Conservation (phyloP, 129 eudicot genomes). For the Solidago caesia region DNA sequence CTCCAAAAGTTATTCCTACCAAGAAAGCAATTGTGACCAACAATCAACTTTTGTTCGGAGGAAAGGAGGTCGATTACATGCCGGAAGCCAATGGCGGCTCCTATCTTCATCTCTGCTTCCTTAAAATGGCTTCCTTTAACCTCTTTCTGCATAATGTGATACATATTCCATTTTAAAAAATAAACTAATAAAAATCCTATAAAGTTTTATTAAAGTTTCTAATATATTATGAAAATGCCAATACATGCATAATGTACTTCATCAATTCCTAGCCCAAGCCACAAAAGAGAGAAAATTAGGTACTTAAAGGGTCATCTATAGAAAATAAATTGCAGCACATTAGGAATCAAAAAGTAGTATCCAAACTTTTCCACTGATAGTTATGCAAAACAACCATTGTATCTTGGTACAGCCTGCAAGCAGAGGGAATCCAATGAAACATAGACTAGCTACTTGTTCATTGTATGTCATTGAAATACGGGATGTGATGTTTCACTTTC, state of each 20-base stretch:
- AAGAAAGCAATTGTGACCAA: slow-evolving; percentile 96
- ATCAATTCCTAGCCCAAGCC: not conserved
- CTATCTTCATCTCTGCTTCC: slow-evolving; percentile 61
- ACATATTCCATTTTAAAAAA: not conserved
- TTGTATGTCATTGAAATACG: not conserved
- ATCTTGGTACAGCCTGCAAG: not conserved
- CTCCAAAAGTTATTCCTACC: slow-evolving; percentile 43
- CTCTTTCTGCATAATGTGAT: slow-evolving; percentile 53
- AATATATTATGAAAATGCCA: not conserved
- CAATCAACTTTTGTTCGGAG: slow-evolving; percentile 78
- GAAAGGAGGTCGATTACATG: slow-evolving; percentile 90
- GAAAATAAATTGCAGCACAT: not conserved
- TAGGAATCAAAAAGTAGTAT: not conserved
- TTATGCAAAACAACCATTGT: not conserved
- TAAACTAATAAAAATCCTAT: not conserved
- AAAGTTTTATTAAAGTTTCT: not conserved
- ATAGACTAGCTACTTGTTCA: not conserved
- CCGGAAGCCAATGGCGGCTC: slow-evolving; percentile 81
- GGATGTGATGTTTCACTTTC: slow-evolving; percentile 1
- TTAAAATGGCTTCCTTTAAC: slow-evolving; percentile 45
- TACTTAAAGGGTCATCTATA: not conserved
- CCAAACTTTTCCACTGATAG: not conserved
- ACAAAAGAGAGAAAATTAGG: not conserved
- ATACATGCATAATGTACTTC: not conserved
- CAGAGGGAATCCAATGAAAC: not conserved